These are phyloP conservation scores for Lodderomyces theae DNA, from an alignment of 1,139 yeast species.

Conservation along the genomic window DNA sequence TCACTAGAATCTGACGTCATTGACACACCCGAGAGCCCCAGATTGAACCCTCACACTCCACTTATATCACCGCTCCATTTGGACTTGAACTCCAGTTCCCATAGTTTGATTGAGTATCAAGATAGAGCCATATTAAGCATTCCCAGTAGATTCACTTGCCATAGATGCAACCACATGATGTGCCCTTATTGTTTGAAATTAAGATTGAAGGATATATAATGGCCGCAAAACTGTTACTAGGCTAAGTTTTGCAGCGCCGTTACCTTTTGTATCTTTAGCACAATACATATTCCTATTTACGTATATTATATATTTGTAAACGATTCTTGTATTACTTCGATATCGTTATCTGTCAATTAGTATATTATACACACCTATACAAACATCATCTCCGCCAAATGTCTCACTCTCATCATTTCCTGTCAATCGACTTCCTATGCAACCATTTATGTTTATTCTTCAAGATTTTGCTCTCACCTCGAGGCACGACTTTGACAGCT, in stretches of 20 bases:
- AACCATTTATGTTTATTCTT: slow-evolving; percentile 57
- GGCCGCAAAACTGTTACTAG: too few species aligned
- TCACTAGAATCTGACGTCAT: background rate
- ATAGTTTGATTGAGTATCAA: slow-evolving; percentile 11
- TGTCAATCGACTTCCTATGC: slow-evolving; percentile 50
- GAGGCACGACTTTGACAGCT: slow-evolving; percentile 40
- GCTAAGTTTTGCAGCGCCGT: too few species aligned
- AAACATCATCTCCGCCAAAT: background rate
- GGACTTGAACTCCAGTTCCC: slow-evolving; percentile 7
- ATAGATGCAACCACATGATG: slow-evolving; percentile 52
- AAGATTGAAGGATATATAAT: slow-evolving; percentile 31
- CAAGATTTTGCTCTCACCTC: slow-evolving; percentile 40
- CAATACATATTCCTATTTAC: too few species aligned
- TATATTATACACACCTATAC: background rate
- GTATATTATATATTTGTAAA: background rate
- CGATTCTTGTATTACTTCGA: background rate
- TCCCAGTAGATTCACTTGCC: slow-evolving; percentile 43
- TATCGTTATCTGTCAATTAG: background rate
- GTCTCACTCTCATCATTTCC: slow-evolving; percentile 21
- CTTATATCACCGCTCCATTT: slow-evolving; percentile 11
- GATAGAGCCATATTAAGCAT: slow-evolving; percentile 18
- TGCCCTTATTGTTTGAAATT: slow-evolving; percentile 52
- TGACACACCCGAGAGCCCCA: slow-evolving; percentile 4
- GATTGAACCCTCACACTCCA: slow-evolving; percentile 7
- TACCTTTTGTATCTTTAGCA: too few species aligned